These are phyloP conservation scores for Globisporangium parvum DNA, from an alignment of 352 stramenopile genomes.

Conservation along the genomic window DNA sequence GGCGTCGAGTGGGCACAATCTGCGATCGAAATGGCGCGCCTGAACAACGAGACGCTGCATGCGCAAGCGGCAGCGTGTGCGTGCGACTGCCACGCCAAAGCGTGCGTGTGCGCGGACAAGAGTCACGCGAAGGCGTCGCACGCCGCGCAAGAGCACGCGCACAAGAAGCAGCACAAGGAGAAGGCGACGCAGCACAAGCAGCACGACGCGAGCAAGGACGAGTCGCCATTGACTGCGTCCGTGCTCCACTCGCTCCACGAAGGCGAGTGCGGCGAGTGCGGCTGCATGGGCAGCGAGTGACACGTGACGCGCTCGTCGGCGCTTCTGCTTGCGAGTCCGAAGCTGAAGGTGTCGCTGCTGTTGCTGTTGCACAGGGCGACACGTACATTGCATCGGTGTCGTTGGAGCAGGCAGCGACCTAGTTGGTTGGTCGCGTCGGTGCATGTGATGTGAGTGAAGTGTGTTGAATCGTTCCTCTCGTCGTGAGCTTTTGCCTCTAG, in stretches of 20 bases:
- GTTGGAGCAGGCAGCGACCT: no score
- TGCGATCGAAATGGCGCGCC: slow-evolving; percentile 87
- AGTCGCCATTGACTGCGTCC: not conserved
- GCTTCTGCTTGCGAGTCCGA: no score
- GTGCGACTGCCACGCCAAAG: slow-evolving; percentile 9
- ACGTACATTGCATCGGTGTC: no score
- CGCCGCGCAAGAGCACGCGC: not conserved
- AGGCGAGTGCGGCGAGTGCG: slow-evolving; percentile 7
- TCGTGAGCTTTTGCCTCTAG: no score
- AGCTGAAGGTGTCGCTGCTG: no score
- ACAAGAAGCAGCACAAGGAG: not conserved
- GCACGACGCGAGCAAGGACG: not conserved
- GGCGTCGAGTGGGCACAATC: slow-evolving; percentile 89
- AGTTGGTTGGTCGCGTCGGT: no score
- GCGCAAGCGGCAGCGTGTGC: slow-evolving; percentile 5
- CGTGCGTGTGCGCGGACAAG: no score
- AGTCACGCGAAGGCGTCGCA: not conserved
- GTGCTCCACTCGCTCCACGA: slow-evolving; percentile 5
- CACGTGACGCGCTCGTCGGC: not conserved
- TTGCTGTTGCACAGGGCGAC: no score
- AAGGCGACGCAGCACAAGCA: not conserved
- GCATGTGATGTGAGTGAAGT: no score
- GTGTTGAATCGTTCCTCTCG: no score
- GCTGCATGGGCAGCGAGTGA: slow-evolving; percentile 3
- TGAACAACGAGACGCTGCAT: slow-evolving; percentile 20